Base-by-base conservation (phyloP, 495 filamentous ascomycete genomes). In the Rhypophila decipiens region DNA sequence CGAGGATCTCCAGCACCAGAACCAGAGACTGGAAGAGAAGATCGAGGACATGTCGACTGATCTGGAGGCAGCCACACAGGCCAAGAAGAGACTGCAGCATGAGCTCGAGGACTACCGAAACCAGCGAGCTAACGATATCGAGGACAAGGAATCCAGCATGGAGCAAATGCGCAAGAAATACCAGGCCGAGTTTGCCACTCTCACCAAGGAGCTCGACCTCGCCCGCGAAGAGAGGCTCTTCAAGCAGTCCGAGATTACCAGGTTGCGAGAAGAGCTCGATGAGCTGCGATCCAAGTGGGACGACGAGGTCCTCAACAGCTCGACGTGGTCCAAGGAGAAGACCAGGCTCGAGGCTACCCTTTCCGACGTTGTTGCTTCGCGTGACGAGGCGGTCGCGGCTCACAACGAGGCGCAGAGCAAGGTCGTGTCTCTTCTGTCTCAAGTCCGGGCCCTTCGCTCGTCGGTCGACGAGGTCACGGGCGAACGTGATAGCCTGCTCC, bases 291-390 rank as follows among this genome's bases (percentile, higher is more conserved):
- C 84, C 50, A 97, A 96, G 63, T 98, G 94, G 94, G 94, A 98
- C 60, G 87, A 98, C 57, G 93, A 98, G 66, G 90, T 97, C 17
- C 82, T 98, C 57, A 98, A 98, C 61, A 91, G 86, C 65, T 94
- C 89, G 0, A 93, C 93, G 1, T 98, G 93, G 93, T 89, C 90
- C 24, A 98, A 98, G 71, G 93, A 98, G 71, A 98, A 98, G 69
- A 74, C 87, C 3, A 82, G 93, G 5, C 75, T 98, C 47, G 94
- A 97, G 56, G 82, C 89, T 35, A 94, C 88, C 12, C 75, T 98
- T 39, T 84, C 94, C 47, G 93, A 96, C 60, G 77, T 97, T 17
- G 85, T 86, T 2, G 82, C 85, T 21, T 95, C 90, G 18, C 82
- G 91, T 2, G 91, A 98, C 53, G 94, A 98, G 64, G 90, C 93